Base-by-base conservation (phyloP, 176 grass and related monocot species). In the Neostapfia colusana region DNA sequence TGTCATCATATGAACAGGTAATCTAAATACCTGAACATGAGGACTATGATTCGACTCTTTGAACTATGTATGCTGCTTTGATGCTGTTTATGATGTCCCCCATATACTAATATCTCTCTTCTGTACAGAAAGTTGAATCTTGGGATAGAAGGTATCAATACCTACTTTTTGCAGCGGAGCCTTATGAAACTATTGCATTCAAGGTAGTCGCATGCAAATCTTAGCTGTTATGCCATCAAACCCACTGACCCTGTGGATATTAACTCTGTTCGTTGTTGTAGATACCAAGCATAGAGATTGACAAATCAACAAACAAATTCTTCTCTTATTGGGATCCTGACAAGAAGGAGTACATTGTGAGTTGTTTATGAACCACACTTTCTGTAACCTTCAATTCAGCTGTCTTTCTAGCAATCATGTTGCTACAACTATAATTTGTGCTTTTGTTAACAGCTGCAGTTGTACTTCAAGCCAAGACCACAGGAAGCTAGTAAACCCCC, bases 291-390 rank as follows among this genome's bases (percentile, higher is more conserved):
- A 90, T 82, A 6, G 91, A 99, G 74, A 94, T 99, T 67, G 95
- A 99, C 77, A 99, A 95, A 75, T 83, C 87, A 69, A 76, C 89
- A 26, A 67, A 85, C 41, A 99, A 92, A 71, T 99, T 99, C 85
- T 99, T 99, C 76, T 86, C 87, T 10, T 86, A 92, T 79, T 99
- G 95, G 95, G 95, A 99, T 88, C 95, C 91, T n/a, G 95, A 99
- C 70, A 85, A 91, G 37, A 98, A 98, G 83, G 87, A 84, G 17
- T 99, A 95, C 61, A 82, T 93, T 69, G 95, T 92, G 59, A 49
- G 84, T 84, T 75, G 54, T 5, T 54, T 15, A 35, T 21, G 61
- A 38, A 76, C 45, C 15, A 63, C 18, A 55, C 0, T 51, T 44
- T 61, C 72, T 70, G 60, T 26, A 58, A 15, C 67, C 17, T 78